Evolutionary conservation across 495 filamentous ascomycete species (phyloP), one percentile per base, ranked within the genome.

Genomic region (Parathielavia appendiculata): DNA sequence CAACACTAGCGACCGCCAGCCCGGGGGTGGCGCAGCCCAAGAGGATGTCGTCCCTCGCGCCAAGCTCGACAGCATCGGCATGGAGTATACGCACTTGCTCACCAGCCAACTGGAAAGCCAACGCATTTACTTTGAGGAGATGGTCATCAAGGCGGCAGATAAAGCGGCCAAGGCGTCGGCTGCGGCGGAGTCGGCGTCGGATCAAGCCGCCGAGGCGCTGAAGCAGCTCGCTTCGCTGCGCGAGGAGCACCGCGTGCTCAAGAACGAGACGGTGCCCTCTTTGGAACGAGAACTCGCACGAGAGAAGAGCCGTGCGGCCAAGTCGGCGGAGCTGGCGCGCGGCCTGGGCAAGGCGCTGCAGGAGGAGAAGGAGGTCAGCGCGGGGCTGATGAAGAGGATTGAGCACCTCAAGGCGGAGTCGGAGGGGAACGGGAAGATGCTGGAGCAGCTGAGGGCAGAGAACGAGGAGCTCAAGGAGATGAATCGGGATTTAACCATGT

Each of bases 41-140:
- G 57, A 34, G 48, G 92, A 96, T 62, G 84, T 86, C 23, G 89
- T 97, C 1, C 91, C 93, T 0, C 80, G 89, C 22, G 87, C 91
- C 66, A 98, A 98, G 71, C 77, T 97, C 16, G 93, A 98, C 44
- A 88, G 83, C 60, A 93, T 97, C 69, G 88, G 87, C 56, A 82
- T 90, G 57, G 93, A 98, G 73, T 97, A 97, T 68, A 90, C 93
- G 7, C 90, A 96, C 64, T 84, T 98, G 8, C 83, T 97, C 1
- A 95, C 89, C 11, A 87, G 81, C 55, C 93, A 98, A 69, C 82
- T 98, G 19, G 95, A 97, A 63, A 87, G 83, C 56, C 93, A 98
- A 65, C 85, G 93, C 44, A 78, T 87, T 5, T 98, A 97, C 70
- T 98, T 95, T 65, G 93, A 97, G 67, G 92, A 93, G 63, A 85